Percentiles rank a stretch among this genome's conserved stretches.
phyloP scores from a whole-genome alignment of 2,329 filamentous ascomycete species.

The Aspergillus pseudotamarii region DNA sequence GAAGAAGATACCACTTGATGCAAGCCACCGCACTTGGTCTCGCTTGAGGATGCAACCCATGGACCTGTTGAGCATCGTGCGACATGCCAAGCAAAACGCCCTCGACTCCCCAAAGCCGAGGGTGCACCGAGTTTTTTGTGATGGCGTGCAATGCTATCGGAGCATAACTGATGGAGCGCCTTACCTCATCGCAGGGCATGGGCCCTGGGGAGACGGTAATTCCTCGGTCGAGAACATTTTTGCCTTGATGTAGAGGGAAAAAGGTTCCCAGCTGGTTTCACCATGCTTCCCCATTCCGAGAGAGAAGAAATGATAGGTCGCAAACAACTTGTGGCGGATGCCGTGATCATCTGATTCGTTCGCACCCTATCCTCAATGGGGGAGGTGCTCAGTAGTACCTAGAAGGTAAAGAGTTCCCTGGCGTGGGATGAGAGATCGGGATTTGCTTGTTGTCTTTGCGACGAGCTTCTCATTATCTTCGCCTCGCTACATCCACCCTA shows the following conservation, averaged over 20 bases:
- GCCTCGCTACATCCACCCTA: neutral
- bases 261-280: neutral
- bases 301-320: neutral
- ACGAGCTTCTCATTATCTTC: neutral
- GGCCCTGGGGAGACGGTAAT: neutral
- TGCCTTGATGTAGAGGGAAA: neutral
- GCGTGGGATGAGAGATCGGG: no score
- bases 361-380: neutral
- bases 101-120: neutral
- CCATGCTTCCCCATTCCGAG: neutral
- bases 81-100: neutral
- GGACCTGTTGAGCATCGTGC: neutral
- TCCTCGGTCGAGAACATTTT: neutral
- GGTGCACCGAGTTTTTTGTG: neutral
- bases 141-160: neutral
- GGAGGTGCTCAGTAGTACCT: neutral
- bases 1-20: conserved; percentile 5
- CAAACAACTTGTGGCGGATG: neutral
- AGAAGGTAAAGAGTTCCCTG: neutral
- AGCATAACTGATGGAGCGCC: neutral
- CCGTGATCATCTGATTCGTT: neutral
- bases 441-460: neutral
- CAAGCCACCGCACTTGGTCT: conserved; percentile 1
- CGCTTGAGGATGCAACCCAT: neutral
- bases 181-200: neutral